Evolutionary conservation across 2,329 filamentous ascomycete species (phyloP).

Genomic region (Beauveria pseudobassiana): DNA sequence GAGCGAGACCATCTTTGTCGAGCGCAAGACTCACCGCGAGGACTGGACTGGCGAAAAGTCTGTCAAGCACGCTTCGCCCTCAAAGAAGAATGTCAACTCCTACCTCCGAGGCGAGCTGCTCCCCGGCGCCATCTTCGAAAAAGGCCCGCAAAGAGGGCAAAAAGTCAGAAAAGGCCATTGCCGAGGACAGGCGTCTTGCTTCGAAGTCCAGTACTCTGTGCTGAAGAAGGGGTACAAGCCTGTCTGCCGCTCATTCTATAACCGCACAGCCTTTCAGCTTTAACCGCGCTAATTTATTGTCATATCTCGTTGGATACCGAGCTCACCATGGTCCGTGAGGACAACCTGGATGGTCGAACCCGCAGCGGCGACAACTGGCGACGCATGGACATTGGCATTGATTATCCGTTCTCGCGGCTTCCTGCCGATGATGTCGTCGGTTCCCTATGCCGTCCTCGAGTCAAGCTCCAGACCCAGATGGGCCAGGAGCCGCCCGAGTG

Average conservation of each 20-base stretch:
- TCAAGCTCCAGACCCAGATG: conserved; percentile 93
- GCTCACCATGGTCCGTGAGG: conserved; percentile 88
- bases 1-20: conserved; percentile 89
- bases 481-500: conserved; percentile 94
- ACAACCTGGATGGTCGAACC: conserved; percentile 76
- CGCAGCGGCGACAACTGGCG: conserved; percentile 88
- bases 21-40: conserved; percentile 95
- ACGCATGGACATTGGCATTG: conserved; percentile 93
- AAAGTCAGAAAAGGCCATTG: conserved; percentile 86
- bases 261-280: conserved; percentile 95
- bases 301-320: conserved; percentile 97
- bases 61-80: conserved; percentile 92
- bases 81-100: conserved; percentile 92
- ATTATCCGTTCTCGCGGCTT: conserved; percentile 87
- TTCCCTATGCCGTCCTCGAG: conserved; percentile 93
- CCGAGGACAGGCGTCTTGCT: conserved; percentile 81
- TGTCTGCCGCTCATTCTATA: conserved; percentile 93
- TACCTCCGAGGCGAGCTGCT: conserved; percentile 80
- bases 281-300: too few relatives aligned
- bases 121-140: conserved; percentile 80
- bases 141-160: conserved; percentile 94
- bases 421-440: conserved; percentile 77
- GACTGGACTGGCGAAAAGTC: conserved; percentile 99
- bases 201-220: conserved; percentile 88
- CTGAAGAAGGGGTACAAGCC: conserved; percentile 81